Conservation (phyloP, 148 eudicot species). For the Fagopyrum homotropicum region DNA sequence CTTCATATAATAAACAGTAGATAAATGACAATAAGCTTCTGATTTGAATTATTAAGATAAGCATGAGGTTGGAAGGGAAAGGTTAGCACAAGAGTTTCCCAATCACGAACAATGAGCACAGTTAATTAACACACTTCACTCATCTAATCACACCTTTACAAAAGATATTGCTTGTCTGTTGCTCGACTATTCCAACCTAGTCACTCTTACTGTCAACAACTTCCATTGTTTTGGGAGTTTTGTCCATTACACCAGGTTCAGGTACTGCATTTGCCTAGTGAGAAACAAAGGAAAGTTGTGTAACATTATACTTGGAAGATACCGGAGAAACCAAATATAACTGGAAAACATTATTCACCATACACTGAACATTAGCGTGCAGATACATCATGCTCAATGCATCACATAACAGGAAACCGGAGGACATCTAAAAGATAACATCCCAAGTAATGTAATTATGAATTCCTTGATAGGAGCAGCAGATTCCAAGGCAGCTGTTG, state of each 20-base stretch:
- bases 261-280: slow-evolving; percentile 22
- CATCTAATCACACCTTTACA: background rate
- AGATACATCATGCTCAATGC: background rate
- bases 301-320: background rate
- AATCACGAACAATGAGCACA: background rate
- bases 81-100: background rate
- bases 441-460: background rate
- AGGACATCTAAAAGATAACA: background rate
- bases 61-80: background rate
- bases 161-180: background rate
- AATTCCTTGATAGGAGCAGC: background rate
- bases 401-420: background rate
- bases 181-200: background rate
- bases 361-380: background rate
- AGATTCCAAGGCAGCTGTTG: background rate
- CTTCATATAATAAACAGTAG: background rate
- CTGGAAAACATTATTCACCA: background rate
- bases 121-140: background rate
- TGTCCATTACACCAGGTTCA: slow-evolving; percentile 15
- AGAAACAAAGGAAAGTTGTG: background rate
- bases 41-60: background rate
- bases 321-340: background rate
- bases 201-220: slow-evolving; percentile 16
- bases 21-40: background rate
- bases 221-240: slow-evolving; percentile 9